phyloP scores from a whole-genome alignment of 331 rosid genomes.

The Spiraea crenata region DNA sequence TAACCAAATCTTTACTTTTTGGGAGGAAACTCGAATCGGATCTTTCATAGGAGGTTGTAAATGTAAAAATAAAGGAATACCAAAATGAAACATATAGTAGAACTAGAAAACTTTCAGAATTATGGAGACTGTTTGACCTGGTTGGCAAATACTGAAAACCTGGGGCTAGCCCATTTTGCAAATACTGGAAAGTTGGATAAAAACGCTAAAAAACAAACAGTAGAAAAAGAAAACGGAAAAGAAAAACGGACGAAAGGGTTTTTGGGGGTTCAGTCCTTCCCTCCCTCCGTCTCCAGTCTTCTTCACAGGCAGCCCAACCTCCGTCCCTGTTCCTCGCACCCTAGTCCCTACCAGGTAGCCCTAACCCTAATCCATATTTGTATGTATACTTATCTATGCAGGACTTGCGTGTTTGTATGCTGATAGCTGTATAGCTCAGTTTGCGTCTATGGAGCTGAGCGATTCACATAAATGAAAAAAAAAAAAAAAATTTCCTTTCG shows the following conservation, averaged over 20 bases:
- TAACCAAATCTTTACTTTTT: too few relatives aligned
- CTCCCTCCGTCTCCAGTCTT: neutral
- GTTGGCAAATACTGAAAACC: neutral
- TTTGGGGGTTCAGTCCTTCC: neutral
- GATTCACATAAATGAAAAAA: neutral
- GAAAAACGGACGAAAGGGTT: neutral
- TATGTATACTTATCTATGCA: too few relatives aligned
- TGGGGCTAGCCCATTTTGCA: neutral
- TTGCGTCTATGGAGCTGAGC: neutral
- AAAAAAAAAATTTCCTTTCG: neutral
- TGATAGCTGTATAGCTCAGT: neutral
- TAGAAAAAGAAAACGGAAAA: neutral
- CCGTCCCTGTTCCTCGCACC: neutral
- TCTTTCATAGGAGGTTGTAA: too few relatives aligned
- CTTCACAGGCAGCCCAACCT: neutral
- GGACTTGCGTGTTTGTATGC: neutral
- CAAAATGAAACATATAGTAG: too few relatives aligned
- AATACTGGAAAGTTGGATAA: conserved; percentile 1
- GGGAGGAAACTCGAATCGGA: too few relatives aligned
- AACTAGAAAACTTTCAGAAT: neutral
- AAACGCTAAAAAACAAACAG: neutral
- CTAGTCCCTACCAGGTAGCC: neutral
- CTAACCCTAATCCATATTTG: neutral
- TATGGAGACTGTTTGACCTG: neutral
- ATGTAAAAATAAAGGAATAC: too few relatives aligned